These are phyloP conservation scores for Verticillium zaregamsianum DNA, from an alignment of 2,329 filamentous ascomycete species.

Conservation along the genomic window DNA sequence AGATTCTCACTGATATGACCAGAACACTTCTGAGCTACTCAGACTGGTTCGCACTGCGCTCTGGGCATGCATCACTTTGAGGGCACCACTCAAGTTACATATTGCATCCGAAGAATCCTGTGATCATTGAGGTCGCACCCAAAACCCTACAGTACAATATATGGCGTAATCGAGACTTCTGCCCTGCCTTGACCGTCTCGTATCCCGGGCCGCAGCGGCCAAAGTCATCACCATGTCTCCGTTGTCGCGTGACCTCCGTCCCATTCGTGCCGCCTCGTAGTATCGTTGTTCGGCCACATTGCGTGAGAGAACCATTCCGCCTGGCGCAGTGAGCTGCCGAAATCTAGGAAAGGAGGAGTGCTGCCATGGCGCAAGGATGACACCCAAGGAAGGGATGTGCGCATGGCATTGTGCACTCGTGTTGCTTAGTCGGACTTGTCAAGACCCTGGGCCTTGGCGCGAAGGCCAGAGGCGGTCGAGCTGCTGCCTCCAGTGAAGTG, in stretches of 20 bases:
- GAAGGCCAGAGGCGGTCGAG: constrained; percentile 81
- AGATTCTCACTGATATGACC: too few species aligned
- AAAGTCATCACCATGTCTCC: background rate
- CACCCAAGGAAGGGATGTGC: background rate
- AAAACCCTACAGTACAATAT: background rate
- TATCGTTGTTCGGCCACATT: background rate
- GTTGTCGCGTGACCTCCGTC: background rate
- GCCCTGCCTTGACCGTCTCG: background rate
- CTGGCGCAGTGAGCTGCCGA: background rate
- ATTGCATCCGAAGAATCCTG: background rate
- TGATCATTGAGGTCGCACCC: background rate
- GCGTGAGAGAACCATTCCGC: background rate
- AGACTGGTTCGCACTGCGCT: too few species aligned
- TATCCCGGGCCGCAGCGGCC: background rate
- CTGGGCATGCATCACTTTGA: too few species aligned
- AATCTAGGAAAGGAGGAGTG: background rate
- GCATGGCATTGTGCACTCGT: background rate
- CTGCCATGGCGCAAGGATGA: background rate
- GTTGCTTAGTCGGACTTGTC: constrained; percentile 62
- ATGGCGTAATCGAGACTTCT: background rate
- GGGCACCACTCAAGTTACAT: too few species aligned
- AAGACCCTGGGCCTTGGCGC: constrained; percentile 77
- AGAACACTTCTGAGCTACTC: too few species aligned
- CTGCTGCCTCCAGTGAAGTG: constrained; percentile 67
- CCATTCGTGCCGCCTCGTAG: background rate